These are phyloP conservation scores for Apiospora sp. DNA, from an alignment of 2,329 filamentous ascomycete species.

Conservation along the genomic window DNA sequence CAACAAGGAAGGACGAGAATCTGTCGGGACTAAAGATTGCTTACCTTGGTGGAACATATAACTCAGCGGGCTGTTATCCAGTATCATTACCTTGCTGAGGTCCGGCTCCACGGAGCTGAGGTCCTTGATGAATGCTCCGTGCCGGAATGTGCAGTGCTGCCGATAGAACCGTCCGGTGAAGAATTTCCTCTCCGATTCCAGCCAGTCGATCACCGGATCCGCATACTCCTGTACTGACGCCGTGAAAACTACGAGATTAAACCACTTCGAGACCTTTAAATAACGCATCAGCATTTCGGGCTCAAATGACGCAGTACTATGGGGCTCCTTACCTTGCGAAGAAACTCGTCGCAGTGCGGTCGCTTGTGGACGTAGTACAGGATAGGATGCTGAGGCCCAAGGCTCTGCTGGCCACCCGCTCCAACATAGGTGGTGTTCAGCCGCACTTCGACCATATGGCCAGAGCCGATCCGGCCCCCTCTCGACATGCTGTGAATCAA, in stretches of 20 bases:
- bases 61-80: conserved; percentile 97
- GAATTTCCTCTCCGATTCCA: conserved; percentile 95
- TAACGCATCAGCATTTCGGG: conserved; percentile 2
- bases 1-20: not conserved
- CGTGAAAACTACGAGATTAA: conserved; percentile 95
- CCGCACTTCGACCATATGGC: conserved; percentile 98
- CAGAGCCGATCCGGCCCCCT: conserved; percentile 92
- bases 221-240: conserved; percentile 98
- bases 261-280: conserved; percentile 89
- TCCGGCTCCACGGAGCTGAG: conserved; percentile 95
- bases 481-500: conserved; percentile 98
- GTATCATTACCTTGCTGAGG: conserved; percentile 96
- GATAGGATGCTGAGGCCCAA: conserved; percentile 92
- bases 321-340: conserved; percentile 71
- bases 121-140: conserved; percentile 98
- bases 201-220: conserved; percentile 98
- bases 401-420: conserved; percentile 68
- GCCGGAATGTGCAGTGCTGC: conserved; percentile 94
- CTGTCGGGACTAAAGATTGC: conserved; percentile 34
- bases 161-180: conserved; percentile 94
- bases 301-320: not conserved
- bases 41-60: conserved; percentile 98
- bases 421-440: conserved; percentile 77
- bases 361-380: conserved; percentile 99
- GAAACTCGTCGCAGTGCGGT: conserved; percentile 94